Evolutionary conservation across 208 protist species (phyloP).

Genomic region (Porcisia deanei): DNA sequence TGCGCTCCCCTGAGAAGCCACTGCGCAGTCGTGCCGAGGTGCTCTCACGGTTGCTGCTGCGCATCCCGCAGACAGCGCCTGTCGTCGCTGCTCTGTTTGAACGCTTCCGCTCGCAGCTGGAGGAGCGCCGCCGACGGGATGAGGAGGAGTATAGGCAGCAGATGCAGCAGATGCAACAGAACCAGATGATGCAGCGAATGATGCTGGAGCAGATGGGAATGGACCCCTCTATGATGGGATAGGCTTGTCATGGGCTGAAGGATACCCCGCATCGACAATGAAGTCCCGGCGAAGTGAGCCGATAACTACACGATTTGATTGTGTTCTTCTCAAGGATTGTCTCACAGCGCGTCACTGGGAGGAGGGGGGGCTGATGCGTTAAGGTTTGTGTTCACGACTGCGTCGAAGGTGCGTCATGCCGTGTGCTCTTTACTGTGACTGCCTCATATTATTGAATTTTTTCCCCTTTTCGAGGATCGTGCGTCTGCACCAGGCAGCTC

Average conservation of each 20-base stretch:
- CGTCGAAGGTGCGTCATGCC: neutral
- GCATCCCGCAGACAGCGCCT: constrained; percentile 40
- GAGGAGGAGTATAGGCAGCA: constrained; percentile 81
- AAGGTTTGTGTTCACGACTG: neutral
- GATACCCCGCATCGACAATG: neutral
- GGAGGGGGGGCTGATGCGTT: neutral
- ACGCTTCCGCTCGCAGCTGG: constrained; percentile 67
- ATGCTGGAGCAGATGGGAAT: constrained; percentile 92
- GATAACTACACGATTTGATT: neutral
- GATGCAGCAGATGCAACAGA: constrained; percentile 81
- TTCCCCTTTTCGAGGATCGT: neutral
- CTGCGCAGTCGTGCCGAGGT: constrained; percentile 73
- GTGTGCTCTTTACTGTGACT: neutral
- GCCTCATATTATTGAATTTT: neutral
- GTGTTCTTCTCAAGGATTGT: neutral
- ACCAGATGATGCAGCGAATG: constrained; percentile 87
- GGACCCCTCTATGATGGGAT: constrained; percentile 54
- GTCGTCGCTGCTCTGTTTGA: constrained; percentile 48
- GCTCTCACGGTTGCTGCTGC: constrained; percentile 59
- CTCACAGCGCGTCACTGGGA: no score
- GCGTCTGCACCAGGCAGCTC: neutral
- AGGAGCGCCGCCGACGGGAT: constrained; percentile 77
- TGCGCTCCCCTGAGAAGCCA: constrained; percentile 56
- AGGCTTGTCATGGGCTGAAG: neutral
- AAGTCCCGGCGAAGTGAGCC: neutral